These are phyloP conservation scores for Diaporthe ampelina DNA, from an alignment of 2,329 filamentous ascomycete genomes.

Conservation along the genomic window DNA sequence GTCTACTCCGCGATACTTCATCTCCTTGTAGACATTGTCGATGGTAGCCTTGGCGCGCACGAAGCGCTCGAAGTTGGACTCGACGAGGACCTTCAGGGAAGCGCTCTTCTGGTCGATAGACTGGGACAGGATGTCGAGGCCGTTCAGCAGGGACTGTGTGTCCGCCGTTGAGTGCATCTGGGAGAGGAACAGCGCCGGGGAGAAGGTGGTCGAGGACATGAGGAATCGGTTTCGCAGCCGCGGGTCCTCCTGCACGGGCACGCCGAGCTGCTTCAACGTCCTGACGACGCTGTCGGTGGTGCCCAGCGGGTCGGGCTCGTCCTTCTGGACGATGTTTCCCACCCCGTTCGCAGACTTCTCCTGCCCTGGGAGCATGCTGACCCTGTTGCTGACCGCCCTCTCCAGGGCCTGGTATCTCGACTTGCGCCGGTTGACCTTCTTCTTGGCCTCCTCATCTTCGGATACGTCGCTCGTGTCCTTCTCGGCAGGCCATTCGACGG, in stretches of 20 bases:
- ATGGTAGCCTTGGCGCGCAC: constrained; percentile 98
- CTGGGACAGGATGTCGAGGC: constrained; percentile 86
- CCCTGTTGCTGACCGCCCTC: constrained; percentile 77
- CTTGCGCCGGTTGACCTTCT: constrained; percentile 71
- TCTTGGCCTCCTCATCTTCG: constrained; percentile 69
- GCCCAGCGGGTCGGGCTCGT: constrained; percentile 95
- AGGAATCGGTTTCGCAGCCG: constrained; percentile 88
- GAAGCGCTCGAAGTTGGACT: constrained; percentile 98
- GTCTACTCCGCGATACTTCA: constrained; percentile 81
- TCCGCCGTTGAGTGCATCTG: constrained; percentile 91
- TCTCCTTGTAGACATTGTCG: constrained; percentile 98
- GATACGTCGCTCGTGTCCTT: constrained; percentile 80
- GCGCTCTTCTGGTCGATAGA: constrained; percentile 99
- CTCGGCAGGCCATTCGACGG: constrained; percentile 88
- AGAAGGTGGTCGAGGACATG: constrained; percentile 95
- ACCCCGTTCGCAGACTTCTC: constrained; percentile 76
- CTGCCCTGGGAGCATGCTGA: constrained; percentile 75
- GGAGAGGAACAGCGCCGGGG: constrained; percentile 90
- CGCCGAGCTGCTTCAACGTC: constrained; percentile 80
- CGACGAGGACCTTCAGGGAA: constrained; percentile 94
- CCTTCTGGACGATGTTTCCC: constrained; percentile 86
- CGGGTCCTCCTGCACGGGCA: constrained; percentile 87
- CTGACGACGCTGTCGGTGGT: constrained; percentile 87
- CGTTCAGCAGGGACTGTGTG: constrained; percentile 83
- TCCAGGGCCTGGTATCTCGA: constrained; percentile 90